Base-by-base conservation (phyloP, 1,139 yeast genomes). In the Lodderomyces oxycetoniae region DNA sequence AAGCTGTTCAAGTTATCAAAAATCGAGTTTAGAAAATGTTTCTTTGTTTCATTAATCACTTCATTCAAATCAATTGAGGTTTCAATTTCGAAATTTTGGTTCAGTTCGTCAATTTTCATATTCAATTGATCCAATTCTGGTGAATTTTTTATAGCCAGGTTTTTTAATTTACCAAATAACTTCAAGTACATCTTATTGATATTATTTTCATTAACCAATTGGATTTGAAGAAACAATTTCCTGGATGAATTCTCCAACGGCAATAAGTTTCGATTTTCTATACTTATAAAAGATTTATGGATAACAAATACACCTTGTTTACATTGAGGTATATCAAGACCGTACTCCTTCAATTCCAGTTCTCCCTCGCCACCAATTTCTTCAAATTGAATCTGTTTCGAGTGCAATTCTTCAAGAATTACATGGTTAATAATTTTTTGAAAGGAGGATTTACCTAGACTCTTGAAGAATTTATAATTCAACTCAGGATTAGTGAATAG, bases 391-490 rank as follows among this genome's bases (percentile, higher is more conserved):
- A 47, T 48, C 30, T 45, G 42, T 4, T 32, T 33, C 28, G 45
- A 36, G 13, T 28, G 66, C 40, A 82, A 62, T 39, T 83, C 87
- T 44, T 76, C 80, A 12, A 77, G 63, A 5, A 82, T 67, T 64
- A 80, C 67, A 43, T 80, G 82, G 40, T 78, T 75, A 34, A 80
- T 69, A 34, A 82, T 71, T 57, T 69, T 71, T 37, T 79, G 77
- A 3, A 82, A 69, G 20, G 83, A 71, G 9, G 67, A 49, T 23
- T 67, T 69, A 10, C 80, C 67, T 28, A 81, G 55, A 2, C 62
- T 55, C 34, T 64, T 58, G 38, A 80, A 71, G 41, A 71, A 74
- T 31, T 61, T 61, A 47, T 77, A 78, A 19, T 71, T 62, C 49
- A 70, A 48, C 9, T 26, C 21, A 10, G 34, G 21, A 9, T 44